These are phyloP conservation scores for Trichoderma brevicompactum DNA, from an alignment of 2,329 filamentous ascomycete species.

Conservation along the genomic window DNA sequence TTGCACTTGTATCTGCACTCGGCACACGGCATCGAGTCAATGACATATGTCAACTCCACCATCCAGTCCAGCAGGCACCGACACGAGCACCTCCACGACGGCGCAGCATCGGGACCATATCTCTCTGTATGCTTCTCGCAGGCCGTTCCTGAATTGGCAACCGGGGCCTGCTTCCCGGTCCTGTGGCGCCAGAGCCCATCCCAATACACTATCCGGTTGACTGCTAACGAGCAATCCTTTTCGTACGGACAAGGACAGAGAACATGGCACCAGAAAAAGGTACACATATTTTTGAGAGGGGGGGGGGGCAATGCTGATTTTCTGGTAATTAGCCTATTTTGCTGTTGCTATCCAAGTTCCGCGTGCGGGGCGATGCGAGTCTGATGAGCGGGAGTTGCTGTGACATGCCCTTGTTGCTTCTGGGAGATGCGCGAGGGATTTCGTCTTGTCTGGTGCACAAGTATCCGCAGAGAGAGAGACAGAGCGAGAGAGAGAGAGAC, in stretches of 20 bases:
- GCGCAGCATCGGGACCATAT: conserved; percentile 9
- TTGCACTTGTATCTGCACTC: conserved; percentile 20
- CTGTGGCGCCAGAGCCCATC: conserved; percentile 19
- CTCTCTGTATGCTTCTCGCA: conserved; percentile 21
- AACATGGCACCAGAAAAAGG: conserved; percentile 26
- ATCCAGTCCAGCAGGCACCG: conserved; percentile 14
- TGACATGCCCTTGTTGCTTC: conserved; percentile 16
- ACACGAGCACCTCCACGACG: conserved; percentile 16
- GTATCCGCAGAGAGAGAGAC: background rate
- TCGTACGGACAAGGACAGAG: conserved; percentile 25
- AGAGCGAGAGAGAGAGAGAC: too few relatives aligned
- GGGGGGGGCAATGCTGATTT: background rate
- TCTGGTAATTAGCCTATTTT: conserved; percentile 18
- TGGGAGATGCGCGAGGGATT: background rate
- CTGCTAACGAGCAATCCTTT: conserved; percentile 21
- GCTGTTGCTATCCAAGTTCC: background rate
- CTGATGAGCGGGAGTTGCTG: conserved; percentile 1
- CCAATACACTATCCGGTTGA: conserved; percentile 23
- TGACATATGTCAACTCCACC: conserved; percentile 20
- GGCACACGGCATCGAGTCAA: conserved; percentile 16
- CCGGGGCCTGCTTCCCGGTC: conserved; percentile 20
- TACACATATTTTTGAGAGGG: conserved; percentile 7
- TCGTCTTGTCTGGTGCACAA: too few relatives aligned
- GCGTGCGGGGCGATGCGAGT: conserved; percentile 24
- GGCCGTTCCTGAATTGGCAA: conserved; percentile 18